A percentile compares a stretch with the other conserved stretches of the same genome.
These are phyloP conservation scores for Ceratobasidium sp. DNA, from an alignment of 1,284 basidiomycete genomes.

Conservation along the genomic window DNA sequence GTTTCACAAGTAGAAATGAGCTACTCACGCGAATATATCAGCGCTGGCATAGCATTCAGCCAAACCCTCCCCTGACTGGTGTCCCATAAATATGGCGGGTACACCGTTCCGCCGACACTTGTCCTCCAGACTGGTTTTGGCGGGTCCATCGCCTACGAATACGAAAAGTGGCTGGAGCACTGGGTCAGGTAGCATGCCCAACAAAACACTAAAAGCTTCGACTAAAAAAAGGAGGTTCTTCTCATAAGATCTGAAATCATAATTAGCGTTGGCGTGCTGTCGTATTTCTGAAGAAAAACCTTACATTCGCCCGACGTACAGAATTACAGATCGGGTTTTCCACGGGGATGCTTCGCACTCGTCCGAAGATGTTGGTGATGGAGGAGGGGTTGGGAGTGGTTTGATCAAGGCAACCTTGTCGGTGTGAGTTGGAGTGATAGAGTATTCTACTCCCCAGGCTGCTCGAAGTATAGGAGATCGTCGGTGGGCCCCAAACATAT, in stretches of 20 bases:
- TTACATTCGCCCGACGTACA: constrained; percentile 52
- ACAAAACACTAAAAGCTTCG: constrained; percentile 54
- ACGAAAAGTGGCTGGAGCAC: constrained; percentile 55
- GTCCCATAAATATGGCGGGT: constrained; percentile 60
- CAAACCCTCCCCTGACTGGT: constrained; percentile 53
- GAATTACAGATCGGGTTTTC: constrained; percentile 48
- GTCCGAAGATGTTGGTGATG: constrained; percentile 49
- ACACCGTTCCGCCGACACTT: constrained; percentile 54
- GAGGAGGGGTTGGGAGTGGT: constrained; percentile 51
- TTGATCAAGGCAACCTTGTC: constrained; percentile 30
- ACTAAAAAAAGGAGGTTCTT: constrained; percentile 64
- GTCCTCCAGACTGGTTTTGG: constrained; percentile 54
- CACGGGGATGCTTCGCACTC: constrained; percentile 3
- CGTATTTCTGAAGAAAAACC: constrained; percentile 47
- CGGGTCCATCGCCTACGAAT: constrained; percentile 64
- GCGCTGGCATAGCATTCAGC: constrained; percentile 59
- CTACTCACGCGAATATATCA: constrained; percentile 58
- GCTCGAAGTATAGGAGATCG: constrained; percentile 53
- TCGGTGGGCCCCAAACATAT: constrained; percentile 54
- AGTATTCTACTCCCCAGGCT: constrained; percentile 53
- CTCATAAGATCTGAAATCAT: constrained; percentile 56
- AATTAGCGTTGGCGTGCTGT: not conserved
- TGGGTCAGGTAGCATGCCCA: constrained; percentile 43
- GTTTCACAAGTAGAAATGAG: constrained; percentile 35
- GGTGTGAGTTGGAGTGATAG: constrained; percentile 39